Base-by-base conservation (phyloP, 2,329 filamentous ascomycete genomes). In the Diaporthe vexans region DNA sequence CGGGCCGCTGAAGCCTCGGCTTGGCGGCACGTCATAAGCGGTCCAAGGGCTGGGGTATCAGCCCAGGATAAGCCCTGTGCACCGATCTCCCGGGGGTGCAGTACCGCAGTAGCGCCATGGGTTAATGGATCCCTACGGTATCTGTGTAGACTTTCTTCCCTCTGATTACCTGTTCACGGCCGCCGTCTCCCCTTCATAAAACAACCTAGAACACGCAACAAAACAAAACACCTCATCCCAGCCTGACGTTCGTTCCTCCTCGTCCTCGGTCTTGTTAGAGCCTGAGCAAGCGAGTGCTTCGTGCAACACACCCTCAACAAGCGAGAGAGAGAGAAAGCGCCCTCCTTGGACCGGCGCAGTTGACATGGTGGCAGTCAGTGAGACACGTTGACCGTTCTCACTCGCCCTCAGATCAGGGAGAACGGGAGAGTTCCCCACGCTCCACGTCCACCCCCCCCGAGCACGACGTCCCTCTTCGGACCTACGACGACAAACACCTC, bases 51-150 rank as follows among this genome's bases (percentile, higher is more conserved):
- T 61, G 46, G 54, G 54, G n/a, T 35, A 7, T 19, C 72, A 56
- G 56, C 65, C 56, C 67, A 56, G 72, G 72, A 59, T 71, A 40
- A 73, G 56, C 61, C 72, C 72, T 71, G 72, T 33, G 63, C 37
- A 17, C 43, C 26, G 26, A 48, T 46, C 17, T 5, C 17, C 43
- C 15, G 40, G 17, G 40, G 40, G 40, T 43, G 40, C 40, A 43
- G 40, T 19, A 43, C 40, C 40, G 17, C 40, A 21, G n/a, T 52
- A 52, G 63, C 21, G 63, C 63, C 63, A 67, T 37, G 24, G 7
- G 24, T 67, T 4, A 43, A 67, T 67, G 46, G 61, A 37, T 52
- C 43, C 61, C 43, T 51, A 35, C n/a, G 8, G 19, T 52, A n/a
- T 13, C 71, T 24, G n/a, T 19, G 61, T 35, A 56, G 21, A 40